Evolutionary conservation across 2,329 filamentous ascomycete species (phyloP), one percentile per base, ranked within the genome.

Genomic region (Microdochium trichocladiopsis): DNA sequence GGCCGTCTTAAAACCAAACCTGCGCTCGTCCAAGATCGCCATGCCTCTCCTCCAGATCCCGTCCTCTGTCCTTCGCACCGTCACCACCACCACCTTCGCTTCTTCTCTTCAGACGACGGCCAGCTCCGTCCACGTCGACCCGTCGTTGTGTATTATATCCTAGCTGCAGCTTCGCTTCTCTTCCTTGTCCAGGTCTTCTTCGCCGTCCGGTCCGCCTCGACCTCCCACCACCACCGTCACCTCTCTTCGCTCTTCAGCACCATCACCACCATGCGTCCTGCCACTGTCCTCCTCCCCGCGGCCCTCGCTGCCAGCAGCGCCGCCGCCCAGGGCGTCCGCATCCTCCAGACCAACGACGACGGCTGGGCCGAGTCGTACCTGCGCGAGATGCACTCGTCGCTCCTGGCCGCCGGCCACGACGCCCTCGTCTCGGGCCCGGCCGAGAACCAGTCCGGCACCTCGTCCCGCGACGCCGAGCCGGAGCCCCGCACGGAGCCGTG

Each of bases 341-440:
- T 86, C 60, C 63, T 89, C 51, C 80, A 85, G 52, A 78, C 78
- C 57, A 89, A 89, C 66, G 86, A 89, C 57, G 86, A 89, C 62
- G 86, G 86, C 31, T 89, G 86, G 86, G 83, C 85, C 5, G 86
- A 88, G 69, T 76, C 76, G 37, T 25, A 25, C 23, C 23, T 48
- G 23, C 23, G 25, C 8, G 25, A 25, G 47, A 3, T 28, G 8
- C 25, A 48, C 24, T 25, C 23, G 4, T 12, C 47, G 4, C 23
- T 48, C 18, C 11, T 25, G 10, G 12, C 11, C 12, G 25, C 23
- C 24, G 25, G 25, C 23, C 25, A 48, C 47, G 25, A 48, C 23
- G 47, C 25, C 23, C 47, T 48, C 23, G 25, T 48, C 23, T 28
- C 25, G 14, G 82, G 74, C 0, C 86, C 86, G 0, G 84, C 86